Evolutionary conservation across 805 yeast species (phyloP), one percentile per base, ranked within the genome.

Genomic region (Lipomyces sp.): DNA sequence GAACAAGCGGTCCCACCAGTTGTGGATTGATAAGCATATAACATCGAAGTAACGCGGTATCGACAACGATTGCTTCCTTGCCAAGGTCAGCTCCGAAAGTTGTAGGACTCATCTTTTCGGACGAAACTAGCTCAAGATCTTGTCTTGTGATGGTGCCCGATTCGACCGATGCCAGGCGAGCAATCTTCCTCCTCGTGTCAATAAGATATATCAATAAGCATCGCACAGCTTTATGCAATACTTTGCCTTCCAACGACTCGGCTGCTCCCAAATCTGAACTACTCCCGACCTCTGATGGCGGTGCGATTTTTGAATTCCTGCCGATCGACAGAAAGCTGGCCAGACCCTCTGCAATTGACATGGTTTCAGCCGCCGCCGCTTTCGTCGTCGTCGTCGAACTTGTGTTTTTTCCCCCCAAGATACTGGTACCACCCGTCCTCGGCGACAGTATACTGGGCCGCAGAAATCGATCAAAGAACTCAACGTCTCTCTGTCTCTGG

Each of bases 1-100:
- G 81, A 4, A 94, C 81, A 29, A 94, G 83, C 0, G 98, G 95
- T 0, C 94, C 97, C 13, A 94, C 83, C 75, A 94, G 81, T 68
- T 88, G 83, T 0, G 90, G 90, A 63, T 86, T 85, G 37, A 85
- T 85, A n/a, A 86, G 75, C 65, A 86, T 80, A 74, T 95, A 94
- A 66, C 95, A 85, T 60, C 85, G 81, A 73, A 94, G 91, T 24
- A 95, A 80, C 0, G 91, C 82, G 0, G 97, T 89, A 74, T 94
- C 99, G 1, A 95, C 84, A 1, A 83, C 66, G 4, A 73, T 73
- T 0, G 84, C 83, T 7, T 78, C 73, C 1, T 75, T 73, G 3
- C 72, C 69, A 13, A 77, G 70, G 35, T 80, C 77, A 3, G 77
- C 15, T 6, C 68, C 70, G 57, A 58, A 67, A 1, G 55, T 32